A percentile compares a stretch with the other conserved stretches of the same genome.
Evolutionary conservation across 106 monocot species (phyloP).

Genomic region (Gastrodia elata): DNA sequence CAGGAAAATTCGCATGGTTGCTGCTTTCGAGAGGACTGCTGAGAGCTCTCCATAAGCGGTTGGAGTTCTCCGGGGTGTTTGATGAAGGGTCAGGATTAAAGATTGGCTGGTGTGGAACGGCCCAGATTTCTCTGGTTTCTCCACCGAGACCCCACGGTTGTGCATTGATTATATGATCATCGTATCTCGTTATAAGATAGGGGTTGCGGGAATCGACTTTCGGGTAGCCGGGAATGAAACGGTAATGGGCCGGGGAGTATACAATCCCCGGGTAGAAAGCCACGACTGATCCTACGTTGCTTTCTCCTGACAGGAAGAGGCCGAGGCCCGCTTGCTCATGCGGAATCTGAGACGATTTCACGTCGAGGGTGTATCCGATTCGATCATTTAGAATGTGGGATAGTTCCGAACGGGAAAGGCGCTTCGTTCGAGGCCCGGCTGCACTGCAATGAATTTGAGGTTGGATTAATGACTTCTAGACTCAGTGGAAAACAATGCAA

Average conservation of each 20-base stretch:
- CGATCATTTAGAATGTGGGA: conserved; percentile 44
- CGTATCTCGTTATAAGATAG: conserved; percentile 87
- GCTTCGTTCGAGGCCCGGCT: conserved; percentile 53
- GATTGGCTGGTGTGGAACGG: conserved; percentile 30
- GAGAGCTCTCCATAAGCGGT: conserved; percentile 61
- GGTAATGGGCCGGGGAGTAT: conserved; percentile 87
- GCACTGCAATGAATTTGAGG: conserved; percentile 43
- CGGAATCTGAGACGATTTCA: conserved; percentile 68
- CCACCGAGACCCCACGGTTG: conserved; percentile 80
- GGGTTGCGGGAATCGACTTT: conserved; percentile 73
- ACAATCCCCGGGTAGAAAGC: conserved; percentile 88
- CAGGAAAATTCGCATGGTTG: conserved; percentile 4
- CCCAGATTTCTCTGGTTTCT: conserved; percentile 56
- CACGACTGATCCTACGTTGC: conserved; percentile 59
- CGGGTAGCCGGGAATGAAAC: conserved; percentile 82
- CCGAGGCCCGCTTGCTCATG: conserved; percentile 82
- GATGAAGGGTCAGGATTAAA: conserved; percentile 12
- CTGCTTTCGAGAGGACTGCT: conserved; percentile 42
- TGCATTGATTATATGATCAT: conserved; percentile 76
- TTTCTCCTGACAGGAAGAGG: conserved; percentile 58
- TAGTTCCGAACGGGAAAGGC: conserved; percentile 38
- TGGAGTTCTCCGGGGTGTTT: conserved; percentile 16
- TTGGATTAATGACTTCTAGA: conserved; percentile 11
- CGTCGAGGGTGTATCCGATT: conserved; percentile 62
- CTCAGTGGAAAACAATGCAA: too few species aligned